These are phyloP conservation scores for Chimonanthus praecox DNA, from an alignment of 164 flowering plant species.

Conservation along the genomic window DNA sequence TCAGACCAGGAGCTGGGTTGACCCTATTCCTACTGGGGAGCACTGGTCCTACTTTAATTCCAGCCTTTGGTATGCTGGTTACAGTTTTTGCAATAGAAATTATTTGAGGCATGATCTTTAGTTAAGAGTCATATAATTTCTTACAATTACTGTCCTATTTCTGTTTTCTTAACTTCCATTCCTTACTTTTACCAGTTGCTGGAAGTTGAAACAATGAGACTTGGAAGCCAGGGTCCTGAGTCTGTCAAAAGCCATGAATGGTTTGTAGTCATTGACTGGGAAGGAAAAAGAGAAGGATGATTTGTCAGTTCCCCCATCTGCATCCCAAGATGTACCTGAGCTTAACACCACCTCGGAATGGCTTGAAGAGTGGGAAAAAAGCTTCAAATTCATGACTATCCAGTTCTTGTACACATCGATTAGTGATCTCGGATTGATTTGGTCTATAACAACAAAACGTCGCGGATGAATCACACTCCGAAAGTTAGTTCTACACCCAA, in stretches of 20 bases:
- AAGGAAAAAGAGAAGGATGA: constrained; percentile 43
- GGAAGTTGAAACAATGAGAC: constrained; percentile 65
- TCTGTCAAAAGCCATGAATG: constrained; percentile 71
- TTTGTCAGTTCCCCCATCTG: constrained; percentile 24
- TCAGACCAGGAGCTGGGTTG: neutral
- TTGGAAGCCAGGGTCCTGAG: constrained; percentile 68
- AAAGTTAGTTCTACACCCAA: neutral
- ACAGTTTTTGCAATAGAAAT: neutral
- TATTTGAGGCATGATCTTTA: neutral
- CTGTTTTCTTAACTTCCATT: neutral
- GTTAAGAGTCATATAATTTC: neutral
- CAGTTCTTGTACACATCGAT: neutral
- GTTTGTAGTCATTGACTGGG: constrained; percentile 76
- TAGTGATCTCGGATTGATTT: neutral
- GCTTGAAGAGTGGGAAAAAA: constrained; percentile 90
- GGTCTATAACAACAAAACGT: neutral
- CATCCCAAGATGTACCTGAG: constrained; percentile 34
- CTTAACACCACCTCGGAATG: constrained; percentile 52
- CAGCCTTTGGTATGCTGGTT: neutral
- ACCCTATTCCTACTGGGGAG: no score
- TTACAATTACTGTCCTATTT: neutral
- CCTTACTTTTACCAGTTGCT: constrained; percentile 48
- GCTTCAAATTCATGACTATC: neutral
- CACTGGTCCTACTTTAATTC: neutral
- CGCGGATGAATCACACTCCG: neutral